A percentile compares a stretch with the other conserved stretches of the same genome.
phyloP scores from a whole-genome alignment of 176 grass and related monocot species.

The Oryza longistaminata region DNA sequence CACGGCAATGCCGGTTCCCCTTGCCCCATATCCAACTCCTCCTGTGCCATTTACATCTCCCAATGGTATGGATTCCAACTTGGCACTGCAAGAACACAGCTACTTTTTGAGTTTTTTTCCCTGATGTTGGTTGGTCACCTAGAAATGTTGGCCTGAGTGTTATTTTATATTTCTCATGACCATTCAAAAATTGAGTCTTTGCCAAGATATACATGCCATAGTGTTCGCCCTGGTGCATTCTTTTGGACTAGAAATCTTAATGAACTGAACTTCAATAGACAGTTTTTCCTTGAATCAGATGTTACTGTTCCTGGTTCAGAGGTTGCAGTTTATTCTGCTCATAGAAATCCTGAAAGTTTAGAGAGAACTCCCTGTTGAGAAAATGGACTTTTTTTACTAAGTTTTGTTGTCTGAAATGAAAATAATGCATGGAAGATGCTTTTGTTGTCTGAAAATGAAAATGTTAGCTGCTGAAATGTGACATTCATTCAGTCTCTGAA shows the following conservation, averaged over 20 bases:
- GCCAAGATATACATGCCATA: background rate
- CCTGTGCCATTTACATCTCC: conserved; percentile 69
- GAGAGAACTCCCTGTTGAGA: background rate
- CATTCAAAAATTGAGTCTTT: background rate
- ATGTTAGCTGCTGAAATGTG: background rate
- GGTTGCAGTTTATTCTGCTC: conserved; percentile 7
- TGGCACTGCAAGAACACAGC: conserved; percentile 3
- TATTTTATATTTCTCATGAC: too few relatives aligned
- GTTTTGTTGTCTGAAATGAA: background rate
- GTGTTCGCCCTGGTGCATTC: background rate
- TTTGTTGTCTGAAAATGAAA: background rate
- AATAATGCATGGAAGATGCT: background rate
- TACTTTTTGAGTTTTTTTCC: background rate
- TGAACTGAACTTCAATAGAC: background rate
- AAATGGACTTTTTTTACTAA: background rate
- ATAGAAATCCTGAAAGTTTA: background rate
- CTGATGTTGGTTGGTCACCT: background rate
- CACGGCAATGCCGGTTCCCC: conserved; percentile 93
- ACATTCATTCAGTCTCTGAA: background rate
- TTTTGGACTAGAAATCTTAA: conserved; percentile 11
- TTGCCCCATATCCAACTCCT: conserved; percentile 81
- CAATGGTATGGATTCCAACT: conserved; percentile 62
- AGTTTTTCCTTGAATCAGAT: background rate
- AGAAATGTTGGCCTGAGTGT: background rate
- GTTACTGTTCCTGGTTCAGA: conserved; percentile 33